Evolutionary conservation across 73 alveolate genomes (phyloP).

Genomic region (Paramecium primaurelia): DNA sequence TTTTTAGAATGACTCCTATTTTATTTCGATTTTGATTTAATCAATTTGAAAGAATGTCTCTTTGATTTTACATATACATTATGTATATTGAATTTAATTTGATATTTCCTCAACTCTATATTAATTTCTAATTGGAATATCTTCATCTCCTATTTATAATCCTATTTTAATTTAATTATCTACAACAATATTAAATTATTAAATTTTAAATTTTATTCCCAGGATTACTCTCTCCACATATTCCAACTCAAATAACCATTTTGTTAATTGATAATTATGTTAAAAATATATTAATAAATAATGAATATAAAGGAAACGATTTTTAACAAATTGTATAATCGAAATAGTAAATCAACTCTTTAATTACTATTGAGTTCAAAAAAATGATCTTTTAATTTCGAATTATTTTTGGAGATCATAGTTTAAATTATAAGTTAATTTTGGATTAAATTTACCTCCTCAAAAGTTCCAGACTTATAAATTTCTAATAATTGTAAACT

Average conservation of each 20-base stretch:
- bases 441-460: too few species aligned
- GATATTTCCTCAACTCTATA: not conserved
- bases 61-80: not conserved
- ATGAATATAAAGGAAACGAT: not conserved
- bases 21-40: not conserved
- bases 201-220: not conserved
- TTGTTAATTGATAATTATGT: not conserved
- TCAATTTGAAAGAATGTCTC: not conserved
- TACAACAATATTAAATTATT: not conserved
- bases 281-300: not conserved
- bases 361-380: too few species aligned
- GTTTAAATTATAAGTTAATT: too few species aligned
- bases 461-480: too few species aligned
- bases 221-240: not conserved
- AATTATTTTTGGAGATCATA: too few species aligned
- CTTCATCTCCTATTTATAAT: not conserved
- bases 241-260: conserved; percentile 5
- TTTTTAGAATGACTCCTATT: not conserved
- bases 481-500: too few species aligned
- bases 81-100: not conserved
- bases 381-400: too few species aligned
- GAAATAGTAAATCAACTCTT: not conserved
- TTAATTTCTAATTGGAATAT: not conserved
- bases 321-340: not conserved
- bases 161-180: not conserved